Evolutionary conservation across 805 yeast species (phyloP).

Genomic region (Danielia oregonensis): DNA sequence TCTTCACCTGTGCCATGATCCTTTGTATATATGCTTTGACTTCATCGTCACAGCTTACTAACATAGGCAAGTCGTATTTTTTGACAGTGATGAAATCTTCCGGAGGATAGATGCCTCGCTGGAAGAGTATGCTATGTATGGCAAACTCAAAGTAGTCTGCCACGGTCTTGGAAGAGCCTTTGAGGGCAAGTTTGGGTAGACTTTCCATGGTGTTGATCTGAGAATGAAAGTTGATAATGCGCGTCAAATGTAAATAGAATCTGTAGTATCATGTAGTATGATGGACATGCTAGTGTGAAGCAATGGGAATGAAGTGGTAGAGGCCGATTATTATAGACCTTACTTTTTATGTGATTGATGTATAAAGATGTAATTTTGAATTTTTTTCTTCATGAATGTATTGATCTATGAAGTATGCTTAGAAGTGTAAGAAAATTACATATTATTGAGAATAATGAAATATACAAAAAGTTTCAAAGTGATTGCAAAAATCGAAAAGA

Average conservation of each 20-base stretch:
- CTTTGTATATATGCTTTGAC: slow-evolving; percentile 63
- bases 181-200: slow-evolving; percentile 49
- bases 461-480: too few relatives aligned
- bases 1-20: slow-evolving; percentile 59
- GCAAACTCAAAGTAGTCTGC: slow-evolving; percentile 84
- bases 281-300: too few relatives aligned
- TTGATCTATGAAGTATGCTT: too few relatives aligned
- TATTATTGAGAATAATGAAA: too few relatives aligned
- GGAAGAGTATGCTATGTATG: slow-evolving; percentile 77
- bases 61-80: slow-evolving; percentile 74
- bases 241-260: background rate
- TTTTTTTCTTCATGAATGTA: too few relatives aligned
- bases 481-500: too few relatives aligned
- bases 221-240: background rate
- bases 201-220: slow-evolving; percentile 10
- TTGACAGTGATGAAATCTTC: slow-evolving; percentile 76
- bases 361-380: too few relatives aligned
- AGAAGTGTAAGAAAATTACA: too few relatives aligned
- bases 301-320: too few relatives aligned
- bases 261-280: too few relatives aligned
- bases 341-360: too few relatives aligned
- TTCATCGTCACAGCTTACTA: slow-evolving; percentile 72
- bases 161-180: slow-evolving; percentile 75
- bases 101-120: slow-evolving; percentile 84
- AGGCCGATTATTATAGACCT: too few relatives aligned